phyloP scores from a whole-genome alignment of 306 rosid species.

The Geum urbanum region DNA sequence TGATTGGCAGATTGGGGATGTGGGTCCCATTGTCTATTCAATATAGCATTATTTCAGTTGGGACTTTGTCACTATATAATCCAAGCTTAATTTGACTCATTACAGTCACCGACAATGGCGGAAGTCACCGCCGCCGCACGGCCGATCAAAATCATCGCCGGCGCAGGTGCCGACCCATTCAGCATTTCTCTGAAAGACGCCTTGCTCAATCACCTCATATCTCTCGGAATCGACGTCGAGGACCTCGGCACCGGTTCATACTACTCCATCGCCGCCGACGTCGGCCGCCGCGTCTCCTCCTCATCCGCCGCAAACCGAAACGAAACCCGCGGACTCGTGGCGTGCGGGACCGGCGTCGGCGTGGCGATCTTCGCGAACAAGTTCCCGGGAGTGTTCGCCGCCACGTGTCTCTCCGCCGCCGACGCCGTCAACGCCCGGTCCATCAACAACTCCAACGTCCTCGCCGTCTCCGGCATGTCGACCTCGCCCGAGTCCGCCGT shows the following conservation, averaged over 20 bases:
- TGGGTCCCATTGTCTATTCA: neutral
- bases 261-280: slow-evolving; percentile 85
- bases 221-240: slow-evolving; percentile 62
- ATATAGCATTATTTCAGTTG: no score
- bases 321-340: slow-evolving; percentile 62
- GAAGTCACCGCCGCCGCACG: slow-evolving; percentile 13
- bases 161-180: slow-evolving; percentile 68
- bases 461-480: slow-evolving; percentile 71
- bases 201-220: slow-evolving; percentile 58
- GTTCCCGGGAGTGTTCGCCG: slow-evolving; percentile 70
- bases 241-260: slow-evolving; percentile 83
- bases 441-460: slow-evolving; percentile 85
- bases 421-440: slow-evolving; percentile 76
- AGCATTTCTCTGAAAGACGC: slow-evolving; percentile 72
- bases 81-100: neutral
- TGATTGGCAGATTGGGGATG: neutral
- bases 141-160: slow-evolving; percentile 60
- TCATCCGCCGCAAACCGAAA: neutral
- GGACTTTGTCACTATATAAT: no score
- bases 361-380: slow-evolving; percentile 91
- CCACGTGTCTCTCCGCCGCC: slow-evolving; percentile 52
- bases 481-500: slow-evolving; percentile 55
- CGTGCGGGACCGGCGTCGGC: slow-evolving; percentile 88
- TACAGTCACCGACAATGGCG: slow-evolving; percentile 29
- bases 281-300: slow-evolving; percentile 73